These are phyloP conservation scores for Pholiota microspora DNA, from an alignment of 768 basidiomycete genomes.

Conservation along the genomic window DNA sequence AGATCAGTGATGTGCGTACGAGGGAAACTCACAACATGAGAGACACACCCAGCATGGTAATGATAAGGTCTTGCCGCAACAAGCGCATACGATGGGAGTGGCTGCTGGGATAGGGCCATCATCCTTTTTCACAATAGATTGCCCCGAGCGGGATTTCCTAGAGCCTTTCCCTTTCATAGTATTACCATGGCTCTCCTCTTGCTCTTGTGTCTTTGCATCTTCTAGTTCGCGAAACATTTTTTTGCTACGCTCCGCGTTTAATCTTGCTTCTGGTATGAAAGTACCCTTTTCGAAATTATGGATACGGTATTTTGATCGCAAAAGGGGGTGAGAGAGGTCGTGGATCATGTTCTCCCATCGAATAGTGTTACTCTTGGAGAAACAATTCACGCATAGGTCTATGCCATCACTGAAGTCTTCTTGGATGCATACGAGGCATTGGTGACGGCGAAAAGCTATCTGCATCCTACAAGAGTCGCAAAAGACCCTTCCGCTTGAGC, in stretches of 20 bases:
- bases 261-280: constrained; percentile 10
- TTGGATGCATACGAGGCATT: constrained; percentile 13
- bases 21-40: constrained; percentile 7
- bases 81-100: constrained; percentile 5
- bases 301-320: constrained; percentile 9
- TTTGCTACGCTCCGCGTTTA: constrained; percentile 12
- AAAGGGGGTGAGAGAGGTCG: constrained; percentile 12
- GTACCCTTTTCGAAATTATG: constrained; percentile 5
- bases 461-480: constrained; percentile 9
- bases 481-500: constrained; percentile 2
- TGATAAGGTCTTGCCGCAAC: neutral
- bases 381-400: constrained; percentile 15
- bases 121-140: neutral
- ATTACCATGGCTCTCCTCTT: neutral
- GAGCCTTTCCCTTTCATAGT: neutral
- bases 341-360: neutral
- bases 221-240: constrained; percentile 3
- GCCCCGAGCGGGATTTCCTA: neutral
- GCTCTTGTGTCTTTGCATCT: neutral
- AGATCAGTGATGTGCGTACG: neutral
- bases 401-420: constrained; percentile 8
- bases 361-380: neutral
- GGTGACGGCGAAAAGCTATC: constrained; percentile 9
- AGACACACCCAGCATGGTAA: constrained; percentile 15
- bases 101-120: neutral